phyloP scores from a whole-genome alignment of 169 alveolate species.

The Miamiensis avidus region DNA sequence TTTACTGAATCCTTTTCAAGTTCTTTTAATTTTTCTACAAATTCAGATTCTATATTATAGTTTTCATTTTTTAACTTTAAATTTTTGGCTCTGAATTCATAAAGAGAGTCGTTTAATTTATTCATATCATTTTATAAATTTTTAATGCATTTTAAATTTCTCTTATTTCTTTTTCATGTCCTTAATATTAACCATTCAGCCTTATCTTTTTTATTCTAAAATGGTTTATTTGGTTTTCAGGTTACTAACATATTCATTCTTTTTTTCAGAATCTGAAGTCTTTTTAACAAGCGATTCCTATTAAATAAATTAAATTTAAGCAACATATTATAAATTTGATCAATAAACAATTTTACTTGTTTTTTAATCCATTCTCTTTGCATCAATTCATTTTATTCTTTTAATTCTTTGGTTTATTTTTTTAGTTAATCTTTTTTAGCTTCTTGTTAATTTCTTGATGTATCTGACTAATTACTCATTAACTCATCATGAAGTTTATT shows the following conservation, averaged over 20 bases:
- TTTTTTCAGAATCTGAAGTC: conserved; percentile 59
- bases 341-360: conserved; percentile 31
- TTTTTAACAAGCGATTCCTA: conserved; percentile 58
- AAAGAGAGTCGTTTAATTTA: conserved; percentile 75
- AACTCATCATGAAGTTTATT: conserved; percentile 86
- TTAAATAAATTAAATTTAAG: too few species aligned
- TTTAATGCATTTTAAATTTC: conserved; percentile 77
- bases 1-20: conserved; percentile 79
- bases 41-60: conserved; percentile 80
- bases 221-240: conserved; percentile 78
- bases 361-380: conserved; percentile 87
- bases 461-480: conserved; percentile 73
- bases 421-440: conserved; percentile 77
- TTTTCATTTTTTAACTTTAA: conserved; percentile 76
- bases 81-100: conserved; percentile 69
- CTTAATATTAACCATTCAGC: conserved; percentile 61
- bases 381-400: conserved; percentile 66
- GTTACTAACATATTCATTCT: conserved; percentile 67
- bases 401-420: conserved; percentile 65
- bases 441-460: conserved; percentile 82
- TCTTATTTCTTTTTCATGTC: conserved; percentile 80
- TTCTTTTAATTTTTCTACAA: conserved; percentile 77
- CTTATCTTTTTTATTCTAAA: conserved; percentile 83
- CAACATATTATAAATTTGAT: not conserved
- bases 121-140: conserved; percentile 84